A percentile compares a stretch with the other conserved stretches of the same genome.
phyloP scores from a whole-genome alignment of 495 filamentous ascomycete genomes.

The Aspergillus kassunensis region DNA sequence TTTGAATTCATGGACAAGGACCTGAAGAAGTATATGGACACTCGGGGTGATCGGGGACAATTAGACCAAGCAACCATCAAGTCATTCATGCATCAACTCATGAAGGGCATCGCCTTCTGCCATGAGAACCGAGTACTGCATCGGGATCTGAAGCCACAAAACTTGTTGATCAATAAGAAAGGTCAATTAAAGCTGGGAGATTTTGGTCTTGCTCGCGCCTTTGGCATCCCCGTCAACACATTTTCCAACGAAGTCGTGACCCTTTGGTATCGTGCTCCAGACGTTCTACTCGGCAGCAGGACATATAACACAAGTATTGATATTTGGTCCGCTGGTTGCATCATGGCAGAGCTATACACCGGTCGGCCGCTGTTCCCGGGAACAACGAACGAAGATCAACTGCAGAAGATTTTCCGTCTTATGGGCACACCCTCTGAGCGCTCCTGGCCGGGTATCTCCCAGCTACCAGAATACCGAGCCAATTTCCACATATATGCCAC shows the following conservation, averaged over 20 bases:
- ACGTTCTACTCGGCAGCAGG: slow-evolving; percentile 83
- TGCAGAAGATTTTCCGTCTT: slow-evolving; percentile 91
- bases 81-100: slow-evolving; percentile 94
- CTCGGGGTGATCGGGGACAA: slow-evolving; percentile 74
- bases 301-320: slow-evolving; percentile 98
- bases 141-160: slow-evolving; percentile 94
- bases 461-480: slow-evolving; percentile 90
- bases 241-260: slow-evolving; percentile 98
- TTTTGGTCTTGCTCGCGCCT: slow-evolving; percentile 88
- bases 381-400: slow-evolving; percentile 94
- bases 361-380: slow-evolving; percentile 90
- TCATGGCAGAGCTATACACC: slow-evolving; percentile 98
- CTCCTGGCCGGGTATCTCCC: slow-evolving; percentile 85
- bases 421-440: slow-evolving; percentile 95
- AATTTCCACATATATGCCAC: slow-evolving; percentile 95
- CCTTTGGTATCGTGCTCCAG: slow-evolving; percentile 92
- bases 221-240: slow-evolving; percentile 96
- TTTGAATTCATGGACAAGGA: slow-evolving; percentile 99
- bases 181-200: slow-evolving; percentile 91
- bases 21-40: slow-evolving; percentile 99
- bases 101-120: slow-evolving; percentile 93
- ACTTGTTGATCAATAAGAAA: slow-evolving; percentile 90
- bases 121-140: slow-evolving; percentile 94
- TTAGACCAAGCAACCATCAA: slow-evolving; percentile 85
- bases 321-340: slow-evolving; percentile 96